Conservation (phyloP, 331 rosid genomes). For the Quercus tomentella region DNA sequence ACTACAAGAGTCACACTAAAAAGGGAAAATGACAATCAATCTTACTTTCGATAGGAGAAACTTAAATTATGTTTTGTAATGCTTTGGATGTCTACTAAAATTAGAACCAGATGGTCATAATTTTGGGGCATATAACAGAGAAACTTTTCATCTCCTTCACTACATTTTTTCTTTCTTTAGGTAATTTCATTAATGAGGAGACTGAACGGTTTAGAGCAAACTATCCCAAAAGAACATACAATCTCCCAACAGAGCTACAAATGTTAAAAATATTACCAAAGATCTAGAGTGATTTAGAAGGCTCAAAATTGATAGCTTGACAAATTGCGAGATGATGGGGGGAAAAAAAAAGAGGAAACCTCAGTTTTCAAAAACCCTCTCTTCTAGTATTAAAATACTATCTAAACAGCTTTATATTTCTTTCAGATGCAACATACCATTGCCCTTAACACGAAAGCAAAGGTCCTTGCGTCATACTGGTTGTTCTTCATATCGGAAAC, state of each 20-base stretch:
- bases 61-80: background rate
- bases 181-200: background rate
- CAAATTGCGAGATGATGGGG: background rate
- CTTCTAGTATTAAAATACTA: constrained; percentile 2
- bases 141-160: background rate
- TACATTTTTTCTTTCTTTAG: background rate
- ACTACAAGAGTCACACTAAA: background rate
- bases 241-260: background rate
- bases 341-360: background rate
- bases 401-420: constrained; percentile 7
- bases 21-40: background rate
- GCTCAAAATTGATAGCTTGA: background rate
- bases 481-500: constrained; percentile 79
- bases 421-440: constrained; percentile 55
- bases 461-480: constrained; percentile 80
- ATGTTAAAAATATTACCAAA: background rate
- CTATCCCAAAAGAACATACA: background rate
- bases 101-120: background rate
- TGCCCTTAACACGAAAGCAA: constrained; percentile 73
- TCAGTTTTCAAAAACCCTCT: constrained; percentile 16
- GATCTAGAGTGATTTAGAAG: background rate
- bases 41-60: background rate
- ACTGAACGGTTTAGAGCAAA: background rate
- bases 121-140: background rate
- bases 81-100: background rate